These are phyloP conservation scores for Coemansia sp. DNA, from an alignment of 192 early-diverging fungal species.

Conservation along the genomic window DNA sequence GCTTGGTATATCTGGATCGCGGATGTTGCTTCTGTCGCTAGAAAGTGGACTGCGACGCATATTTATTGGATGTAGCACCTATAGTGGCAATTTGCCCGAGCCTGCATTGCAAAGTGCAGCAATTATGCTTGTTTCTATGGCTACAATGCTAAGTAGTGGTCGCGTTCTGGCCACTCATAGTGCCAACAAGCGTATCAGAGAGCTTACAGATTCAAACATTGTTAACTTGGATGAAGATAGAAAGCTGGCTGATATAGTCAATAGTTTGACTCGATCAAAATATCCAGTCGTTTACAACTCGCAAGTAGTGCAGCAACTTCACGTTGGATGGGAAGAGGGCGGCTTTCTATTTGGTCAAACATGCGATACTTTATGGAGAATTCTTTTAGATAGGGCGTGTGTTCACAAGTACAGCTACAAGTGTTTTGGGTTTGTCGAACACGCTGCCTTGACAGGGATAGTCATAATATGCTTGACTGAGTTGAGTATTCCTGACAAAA, in stretches of 20 bases:
- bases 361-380: slow-evolving; percentile 33
- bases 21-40: slow-evolving; percentile 28
- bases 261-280: neutral
- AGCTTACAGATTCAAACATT: slow-evolving; percentile 24
- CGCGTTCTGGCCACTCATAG: slow-evolving; percentile 21
- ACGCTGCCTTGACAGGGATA: slow-evolving; percentile 24
- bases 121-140: slow-evolving; percentile 21
- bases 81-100: slow-evolving; percentile 24
- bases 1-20: slow-evolving; percentile 37
- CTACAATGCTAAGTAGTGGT: slow-evolving; percentile 24
- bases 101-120: slow-evolving; percentile 23
- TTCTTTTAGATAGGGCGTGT: slow-evolving; percentile 1
- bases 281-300: slow-evolving; percentile 31
- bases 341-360: slow-evolving; percentile 27
- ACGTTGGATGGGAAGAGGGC: slow-evolving; percentile 27
- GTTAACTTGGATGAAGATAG: neutral
- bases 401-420: slow-evolving; percentile 11
- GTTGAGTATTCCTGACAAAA: slow-evolving; percentile 32
- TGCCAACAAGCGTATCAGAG: neutral
- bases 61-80: slow-evolving; percentile 20
- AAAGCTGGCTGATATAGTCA: neutral
- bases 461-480: slow-evolving; percentile 29
- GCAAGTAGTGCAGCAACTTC: slow-evolving; percentile 3
- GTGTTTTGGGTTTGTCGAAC: slow-evolving; percentile 14
- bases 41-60: slow-evolving; percentile 27